These are phyloP conservation scores for Hypomontagnella monticulosa DNA, from an alignment of 495 filamentous ascomycete species.

Conservation along the genomic window DNA sequence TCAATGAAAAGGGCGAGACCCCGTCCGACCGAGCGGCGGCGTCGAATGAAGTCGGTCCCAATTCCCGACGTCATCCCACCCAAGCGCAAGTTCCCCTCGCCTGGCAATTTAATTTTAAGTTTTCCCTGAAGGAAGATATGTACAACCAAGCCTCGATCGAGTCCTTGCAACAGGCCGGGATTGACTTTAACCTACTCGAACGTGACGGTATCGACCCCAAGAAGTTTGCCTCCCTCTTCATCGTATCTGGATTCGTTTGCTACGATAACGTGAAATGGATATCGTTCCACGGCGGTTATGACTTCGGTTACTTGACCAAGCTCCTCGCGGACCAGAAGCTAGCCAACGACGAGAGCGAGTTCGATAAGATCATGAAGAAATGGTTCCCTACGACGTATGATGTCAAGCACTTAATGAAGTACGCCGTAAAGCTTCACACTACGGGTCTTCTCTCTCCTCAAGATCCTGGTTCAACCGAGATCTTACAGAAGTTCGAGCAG, in stretches of 20 bases:
- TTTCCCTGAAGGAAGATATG: conserved; percentile 94
- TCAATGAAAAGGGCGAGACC: conserved; percentile 85
- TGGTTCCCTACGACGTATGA: conserved; percentile 96
- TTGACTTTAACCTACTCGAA: conserved; percentile 84
- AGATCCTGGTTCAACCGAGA: conserved; percentile 69
- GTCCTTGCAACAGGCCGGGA: conserved; percentile 83
- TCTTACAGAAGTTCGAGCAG: conserved; percentile 79
- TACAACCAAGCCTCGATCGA: conserved; percentile 93
- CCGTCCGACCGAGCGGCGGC: conserved; percentile 72
- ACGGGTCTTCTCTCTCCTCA: conserved; percentile 72
- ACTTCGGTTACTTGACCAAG: conserved; percentile 97
- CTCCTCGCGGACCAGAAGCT: conserved; percentile 81
- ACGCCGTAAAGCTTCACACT: conserved; percentile 67
- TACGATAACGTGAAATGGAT: conserved; percentile 92
- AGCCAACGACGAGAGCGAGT: conserved; percentile 87
- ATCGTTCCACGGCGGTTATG: conserved; percentile 98
- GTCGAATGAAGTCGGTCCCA: conserved; percentile 61
- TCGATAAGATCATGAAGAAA: conserved; percentile 81
- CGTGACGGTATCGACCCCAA: conserved; percentile 90
- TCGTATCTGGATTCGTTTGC: conserved; percentile 91
- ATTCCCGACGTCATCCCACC: conserved; percentile 54
- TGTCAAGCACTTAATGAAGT: conserved; percentile 96
- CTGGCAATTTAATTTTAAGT: conserved; percentile 99
- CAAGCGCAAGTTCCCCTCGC: conserved; percentile 80
- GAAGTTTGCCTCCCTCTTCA: conserved; percentile 87